Percentiles rank a stretch among this genome's conserved stretches.
phyloP scores from a whole-genome alignment of 2,329 filamentous ascomycete genomes.

The Verticillium alfalfae region DNA sequence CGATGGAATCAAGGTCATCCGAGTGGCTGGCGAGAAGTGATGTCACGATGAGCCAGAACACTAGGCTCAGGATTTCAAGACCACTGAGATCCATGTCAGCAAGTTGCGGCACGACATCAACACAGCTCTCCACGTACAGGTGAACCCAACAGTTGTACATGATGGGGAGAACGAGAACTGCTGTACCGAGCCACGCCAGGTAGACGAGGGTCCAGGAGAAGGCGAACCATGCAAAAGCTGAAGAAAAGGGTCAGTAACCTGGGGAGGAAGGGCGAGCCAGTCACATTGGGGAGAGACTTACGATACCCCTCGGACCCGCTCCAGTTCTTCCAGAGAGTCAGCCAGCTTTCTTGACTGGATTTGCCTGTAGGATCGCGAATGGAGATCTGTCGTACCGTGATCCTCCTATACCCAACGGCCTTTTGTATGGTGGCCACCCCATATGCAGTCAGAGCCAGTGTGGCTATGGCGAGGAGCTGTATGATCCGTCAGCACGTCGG shows the following conservation, averaged over 20 bases:
- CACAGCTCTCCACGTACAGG: constrained; percentile 4
- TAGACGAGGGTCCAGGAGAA: constrained; percentile 13
- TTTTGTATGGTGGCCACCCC: constrained; percentile 11
- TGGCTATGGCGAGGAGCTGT: constrained; percentile 10
- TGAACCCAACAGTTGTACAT: constrained; percentile 15
- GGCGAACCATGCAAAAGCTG: constrained; percentile 12
- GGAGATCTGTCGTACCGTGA: constrained; percentile 9
- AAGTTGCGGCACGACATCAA: not conserved
- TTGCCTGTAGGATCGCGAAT: not conserved
- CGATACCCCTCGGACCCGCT: constrained; percentile 12
- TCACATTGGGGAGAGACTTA: constrained; percentile 4
- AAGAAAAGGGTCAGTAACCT: not conserved
- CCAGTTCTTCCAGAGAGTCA: constrained; percentile 8
- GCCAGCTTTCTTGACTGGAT: not conserved
- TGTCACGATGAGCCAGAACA: constrained; percentile 12
- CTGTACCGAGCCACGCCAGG: constrained; percentile 10
- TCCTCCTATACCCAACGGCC: constrained; percentile 11
- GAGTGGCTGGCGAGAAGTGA: constrained; percentile 11
- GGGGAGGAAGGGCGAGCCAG: not conserved
- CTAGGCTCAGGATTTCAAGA: constrained; percentile 10
- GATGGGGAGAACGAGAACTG: constrained; percentile 9
- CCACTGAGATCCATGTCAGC: constrained; percentile 1
- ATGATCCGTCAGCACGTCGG: not conserved
- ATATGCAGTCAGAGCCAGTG: constrained; percentile 9
- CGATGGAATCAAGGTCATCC: constrained; percentile 12